Evolutionary conservation across 306 rosid species (phyloP).

Genomic region (Cucurbita ficifolia): DNA sequence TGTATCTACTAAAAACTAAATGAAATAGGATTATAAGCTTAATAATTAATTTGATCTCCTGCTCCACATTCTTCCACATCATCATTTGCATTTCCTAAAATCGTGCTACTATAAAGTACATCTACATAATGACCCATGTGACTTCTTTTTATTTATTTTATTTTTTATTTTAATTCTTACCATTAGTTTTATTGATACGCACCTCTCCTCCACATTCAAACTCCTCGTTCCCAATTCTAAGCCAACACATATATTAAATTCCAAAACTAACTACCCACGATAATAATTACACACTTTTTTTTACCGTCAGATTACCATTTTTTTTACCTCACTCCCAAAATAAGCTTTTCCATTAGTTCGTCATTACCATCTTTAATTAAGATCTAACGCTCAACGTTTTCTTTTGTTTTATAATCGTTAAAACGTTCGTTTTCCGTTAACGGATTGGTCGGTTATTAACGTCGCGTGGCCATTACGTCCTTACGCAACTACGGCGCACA

Average conservation of each 20-base stretch:
- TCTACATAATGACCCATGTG: slow-evolving; percentile 2
- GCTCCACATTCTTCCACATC: neutral
- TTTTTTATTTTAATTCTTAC: neutral
- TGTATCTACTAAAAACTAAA: neutral
- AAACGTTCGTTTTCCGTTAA: neutral
- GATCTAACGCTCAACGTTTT: neutral
- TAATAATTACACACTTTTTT: neutral
- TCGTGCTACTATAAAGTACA: neutral
- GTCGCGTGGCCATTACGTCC: slow-evolving; percentile 6
- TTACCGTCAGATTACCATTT: neutral
- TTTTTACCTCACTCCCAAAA: neutral
- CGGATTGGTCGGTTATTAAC: neutral
- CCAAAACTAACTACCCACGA: neutral
- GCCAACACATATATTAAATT: neutral
- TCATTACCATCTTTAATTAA: neutral
- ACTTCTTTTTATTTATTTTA: neutral
- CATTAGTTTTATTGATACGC: neutral
- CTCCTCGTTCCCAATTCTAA: neutral
- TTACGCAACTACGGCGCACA: neutral
- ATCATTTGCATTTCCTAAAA: slow-evolving; percentile 1
- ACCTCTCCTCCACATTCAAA: neutral
- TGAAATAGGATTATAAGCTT: neutral
- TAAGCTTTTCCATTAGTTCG: neutral
- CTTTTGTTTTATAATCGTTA: neutral
- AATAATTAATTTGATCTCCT: neutral